phyloP scores from a whole-genome alignment of 2,329 filamentous ascomycete genomes.

The Pseudocercospora cruenta region DNA sequence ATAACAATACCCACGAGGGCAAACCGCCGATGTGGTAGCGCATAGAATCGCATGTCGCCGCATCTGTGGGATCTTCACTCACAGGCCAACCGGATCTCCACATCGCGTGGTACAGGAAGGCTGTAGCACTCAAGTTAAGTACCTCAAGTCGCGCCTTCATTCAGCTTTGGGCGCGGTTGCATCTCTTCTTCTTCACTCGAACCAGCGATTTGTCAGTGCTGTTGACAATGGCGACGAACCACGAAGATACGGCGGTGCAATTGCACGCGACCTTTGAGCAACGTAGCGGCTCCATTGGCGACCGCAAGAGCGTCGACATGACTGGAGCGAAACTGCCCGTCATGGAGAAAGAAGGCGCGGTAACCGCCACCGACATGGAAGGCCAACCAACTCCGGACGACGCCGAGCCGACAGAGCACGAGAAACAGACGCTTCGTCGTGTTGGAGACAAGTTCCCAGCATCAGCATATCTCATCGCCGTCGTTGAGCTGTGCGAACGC shows the following conservation, averaged over 20 bases:
- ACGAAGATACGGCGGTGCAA: conserved; percentile 36
- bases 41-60: neutral
- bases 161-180: neutral
- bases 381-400: conserved; percentile 33
- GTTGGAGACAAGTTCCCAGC: conserved; percentile 53
- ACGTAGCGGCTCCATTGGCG: conserved; percentile 28
- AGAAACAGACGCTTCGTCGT: conserved; percentile 48
- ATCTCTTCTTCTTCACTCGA: neutral
- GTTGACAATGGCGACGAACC: conserved; percentile 31
- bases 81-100: neutral
- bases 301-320: conserved; percentile 23
- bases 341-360: conserved; percentile 20
- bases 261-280: conserved; percentile 32
- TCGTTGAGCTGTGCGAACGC: conserved; percentile 55
- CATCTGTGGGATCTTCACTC: neutral
- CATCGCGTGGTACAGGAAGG: neutral
- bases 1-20: neutral
- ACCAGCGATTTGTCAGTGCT: neutral
- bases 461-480: conserved; percentile 52
- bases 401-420: conserved; percentile 48
- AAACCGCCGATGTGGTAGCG: neutral
- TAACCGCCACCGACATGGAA: conserved; percentile 25
- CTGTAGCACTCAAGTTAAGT: neutral
- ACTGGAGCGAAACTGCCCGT: conserved; percentile 26
- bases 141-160: neutral